Conservation (phyloP, 2,329 filamentous ascomycete genomes). For the Ophiostoma piceae region DNA sequence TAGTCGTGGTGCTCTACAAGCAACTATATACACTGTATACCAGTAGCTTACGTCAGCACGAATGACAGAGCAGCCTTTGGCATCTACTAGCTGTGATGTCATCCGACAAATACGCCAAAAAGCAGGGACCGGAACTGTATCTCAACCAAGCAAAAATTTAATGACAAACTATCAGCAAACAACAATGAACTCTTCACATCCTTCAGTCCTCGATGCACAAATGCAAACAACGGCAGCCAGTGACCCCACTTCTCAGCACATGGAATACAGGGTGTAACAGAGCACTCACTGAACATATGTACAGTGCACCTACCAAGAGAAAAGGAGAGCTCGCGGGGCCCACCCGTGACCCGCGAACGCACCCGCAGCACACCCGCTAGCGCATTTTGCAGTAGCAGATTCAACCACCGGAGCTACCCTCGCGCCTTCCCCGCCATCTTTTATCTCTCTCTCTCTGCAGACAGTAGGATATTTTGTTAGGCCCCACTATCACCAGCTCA, state of each 20-base stretch:
- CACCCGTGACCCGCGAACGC: constrained; percentile 25
- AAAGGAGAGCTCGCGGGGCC: constrained; percentile 2
- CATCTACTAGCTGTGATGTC: too few relatives aligned
- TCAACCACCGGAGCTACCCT: constrained; percentile 10
- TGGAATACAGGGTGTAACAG: neutral
- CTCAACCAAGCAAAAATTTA: too few relatives aligned
- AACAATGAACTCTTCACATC: too few relatives aligned
- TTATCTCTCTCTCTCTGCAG: neutral
- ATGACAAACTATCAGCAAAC: too few relatives aligned
- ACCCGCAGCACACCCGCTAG: neutral
- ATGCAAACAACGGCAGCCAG: neutral
- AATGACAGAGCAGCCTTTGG: too few relatives aligned
- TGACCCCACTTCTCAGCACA: neutral
- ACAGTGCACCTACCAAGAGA: neutral
- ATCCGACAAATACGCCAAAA: too few relatives aligned
- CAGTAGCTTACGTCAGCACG: too few relatives aligned
- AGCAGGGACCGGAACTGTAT: too few relatives aligned
- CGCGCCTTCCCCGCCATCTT: constrained; percentile 6
- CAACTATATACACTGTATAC: too few relatives aligned
- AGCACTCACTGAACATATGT: too few relatives aligned
- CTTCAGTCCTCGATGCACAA: neutral
- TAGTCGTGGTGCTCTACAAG: too few relatives aligned
- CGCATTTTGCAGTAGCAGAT: neutral
- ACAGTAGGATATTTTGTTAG: too few relatives aligned
- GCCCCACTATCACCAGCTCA: constrained; percentile 14